Base-by-base conservation (phyloP, 2,329 filamentous ascomycete species). In the Hirsutella rhossiliensis region DNA sequence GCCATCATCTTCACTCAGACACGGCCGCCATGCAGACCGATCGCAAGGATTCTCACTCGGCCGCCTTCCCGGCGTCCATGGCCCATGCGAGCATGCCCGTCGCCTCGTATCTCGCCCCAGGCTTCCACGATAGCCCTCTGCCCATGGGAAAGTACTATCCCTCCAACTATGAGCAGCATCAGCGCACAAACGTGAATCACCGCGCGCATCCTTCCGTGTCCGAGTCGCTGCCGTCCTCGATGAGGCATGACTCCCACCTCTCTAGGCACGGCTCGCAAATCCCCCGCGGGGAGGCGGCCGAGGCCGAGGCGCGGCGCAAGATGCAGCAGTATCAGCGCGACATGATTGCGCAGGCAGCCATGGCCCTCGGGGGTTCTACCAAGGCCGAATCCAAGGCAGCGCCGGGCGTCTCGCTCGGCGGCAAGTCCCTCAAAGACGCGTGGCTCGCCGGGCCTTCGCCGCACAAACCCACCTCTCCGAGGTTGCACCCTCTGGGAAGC, bases 81-180 rank as follows among this genome's bases (percentile, higher is more conserved):
- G 42, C 49, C 38, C 53, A 54, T 11, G 48, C 62, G 28, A 64
- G 62, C 50, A 68, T 67, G 7, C 69, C 71, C 7, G 65, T 75
- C 31, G 60, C 72, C 9, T 73, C 72, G 2, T 76, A 75, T 47
- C 62, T 71, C 29, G 71, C 73, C 7, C 67, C 66, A 23, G 72
- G 72, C 2, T 62, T 69, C 32, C 66, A 71, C 41, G 67, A 68
- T 32, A 65, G 59, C 31, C 59, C 66, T 4, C 59, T 77, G 29
- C 73, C 76, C 0, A 64, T 78, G 60, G 77, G 77, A 20, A 80
- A 80, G 59, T 81, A 80, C 52, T 78, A 80, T 46, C 77, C 77
- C 1, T 71, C 74, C 23, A 80, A 80, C 58, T 80, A 78, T 52
- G 73, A 77, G 50, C 64, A 62, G 27, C 42, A 47, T 11, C 45